Base-by-base conservation (phyloP, 768 basidiomycete genomes). In the Psilocybe cyanescens region DNA sequence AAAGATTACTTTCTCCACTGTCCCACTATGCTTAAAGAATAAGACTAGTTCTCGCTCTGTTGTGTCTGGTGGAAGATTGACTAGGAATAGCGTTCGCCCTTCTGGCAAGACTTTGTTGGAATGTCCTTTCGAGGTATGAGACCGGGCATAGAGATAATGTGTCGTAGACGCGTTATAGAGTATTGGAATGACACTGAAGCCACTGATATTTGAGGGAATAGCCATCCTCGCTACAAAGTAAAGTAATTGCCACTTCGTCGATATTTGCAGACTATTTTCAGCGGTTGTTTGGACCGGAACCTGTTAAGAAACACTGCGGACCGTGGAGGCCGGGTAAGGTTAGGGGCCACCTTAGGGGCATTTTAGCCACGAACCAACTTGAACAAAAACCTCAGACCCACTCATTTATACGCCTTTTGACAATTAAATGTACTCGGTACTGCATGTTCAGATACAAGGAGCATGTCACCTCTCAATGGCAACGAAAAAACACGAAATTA, bases 61-160 rank as follows among this genome's bases (percentile, higher is more conserved):
- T 3, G 92, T 86, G 71, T 97, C 94, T 58, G 94, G 89, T 1
- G 96, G 95, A 4, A 96, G 76, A 68, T 98, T 97, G 57, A 91
- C 92, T 33, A 96, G 76, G 69, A 98, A 98, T 8, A 97, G 79
- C 0, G 62, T 56, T 14, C 58, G 57, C 55, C 62, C 53, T 63
- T 59, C 49, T 2, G 62, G 58, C 17, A 63, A 31, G 29, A 52
- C 14, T 55, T 55, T 59, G 30, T 16, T 56, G 19, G 53, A 50
- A 16, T 39, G 55, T 6, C 45, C 39, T 52, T 58, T 59, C 84
- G 86, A 79, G 3, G 80, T 76, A 28, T 95, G 92, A 3, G 82
- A 70, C n/a, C 91, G 85, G 16, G 85, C 85, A 68, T 95, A 96
- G n/a, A 95, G 71, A 64, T 88, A 84, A 68, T 96, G 94, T 2